Conservation (phyloP, 768 basidiomycete species). For the Lentinus tigrinus region DNA sequence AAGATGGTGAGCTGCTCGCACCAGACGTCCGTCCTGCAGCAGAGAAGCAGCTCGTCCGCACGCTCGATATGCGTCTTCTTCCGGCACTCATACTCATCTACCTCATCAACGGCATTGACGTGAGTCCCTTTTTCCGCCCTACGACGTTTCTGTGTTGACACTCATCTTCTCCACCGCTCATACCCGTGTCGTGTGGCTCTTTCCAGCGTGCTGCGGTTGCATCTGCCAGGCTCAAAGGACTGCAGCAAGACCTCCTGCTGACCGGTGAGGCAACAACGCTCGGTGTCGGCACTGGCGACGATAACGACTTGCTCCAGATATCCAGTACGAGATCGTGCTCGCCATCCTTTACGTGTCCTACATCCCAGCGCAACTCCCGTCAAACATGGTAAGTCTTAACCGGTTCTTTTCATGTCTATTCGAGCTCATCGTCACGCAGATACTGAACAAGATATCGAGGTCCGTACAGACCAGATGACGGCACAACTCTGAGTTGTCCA, state of each 20-base stretch:
- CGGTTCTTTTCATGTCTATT: no score
- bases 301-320: constrained; percentile 33
- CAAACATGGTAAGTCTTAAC: constrained; percentile 60
- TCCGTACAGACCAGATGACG: no score
- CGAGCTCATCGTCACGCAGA: constrained; percentile 28
- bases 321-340: constrained; percentile 52
- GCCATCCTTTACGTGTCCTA: constrained; percentile 59
- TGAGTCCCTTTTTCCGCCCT: constrained; percentile 30
- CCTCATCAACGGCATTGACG: constrained; percentile 71
- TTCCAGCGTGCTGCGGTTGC: constrained; percentile 38
- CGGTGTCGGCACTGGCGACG: not conserved
- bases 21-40: constrained; percentile 23
- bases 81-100: constrained; percentile 60
- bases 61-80: constrained; percentile 54
- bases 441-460: constrained; percentile 57
- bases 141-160: not conserved
- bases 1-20: constrained; percentile 25
- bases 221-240: constrained; percentile 39
- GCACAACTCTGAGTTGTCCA: no score
- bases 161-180: not conserved
- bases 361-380: constrained; percentile 63
- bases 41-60: constrained; percentile 47
- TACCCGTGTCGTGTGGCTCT: not conserved
- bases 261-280: constrained; percentile 28
- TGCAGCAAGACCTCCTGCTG: constrained; percentile 38